Base-by-base conservation (phyloP, 495 filamentous ascomycete species). In the Evansstolkia leycettana region DNA sequence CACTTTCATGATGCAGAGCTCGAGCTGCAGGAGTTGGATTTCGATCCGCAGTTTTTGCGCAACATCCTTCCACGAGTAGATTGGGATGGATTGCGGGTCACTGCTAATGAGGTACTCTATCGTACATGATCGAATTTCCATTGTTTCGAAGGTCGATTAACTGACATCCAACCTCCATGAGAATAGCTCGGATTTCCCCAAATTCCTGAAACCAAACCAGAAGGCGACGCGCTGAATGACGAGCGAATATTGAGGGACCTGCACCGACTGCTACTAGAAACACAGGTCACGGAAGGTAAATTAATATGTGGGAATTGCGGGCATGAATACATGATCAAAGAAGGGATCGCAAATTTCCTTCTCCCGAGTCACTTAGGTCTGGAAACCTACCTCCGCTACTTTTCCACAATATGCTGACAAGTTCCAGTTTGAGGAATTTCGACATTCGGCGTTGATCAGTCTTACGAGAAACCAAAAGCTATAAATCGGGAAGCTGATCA, bases 331-430 rank as follows among this genome's bases (percentile, higher is more conserved):
- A 73, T 75, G 47, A 78, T 99, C 28, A 82, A 84, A 51, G 86
- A 96, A 58, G 92, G 90, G 15, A 93, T 96, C 48, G 84, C 86
- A 30, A 96, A 96, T 55, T 98, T 98, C 51, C 64, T 98, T 45
- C 62, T 98, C 52, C 90, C 90, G 12, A 88, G 80, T 48, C 90
- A 96, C 65, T 58, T 96, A 48, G 90, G 85, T 77, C 42, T 34
- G 56, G 39, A 5, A 26, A 27, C n/a, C 19, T 13, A 3, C 20
- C 9, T 9, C 9, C 9, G 4, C 20, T 23, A 9, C 20, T 31
- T 15, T 14, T 38, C 18, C 20, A 15, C 12, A 30, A 23, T 18
- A 28, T 27, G 28, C 39, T 41, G 30, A 43, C 20, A 31, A 17
- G 6, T 5, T n/a, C 28, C 28, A 30, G 28, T 30, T 30, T 30